Evolutionary conservation across 2,329 filamentous ascomycete species (phyloP), one percentile per base, ranked within the genome.

Genomic region (Pseudocercospora cruenta): DNA sequence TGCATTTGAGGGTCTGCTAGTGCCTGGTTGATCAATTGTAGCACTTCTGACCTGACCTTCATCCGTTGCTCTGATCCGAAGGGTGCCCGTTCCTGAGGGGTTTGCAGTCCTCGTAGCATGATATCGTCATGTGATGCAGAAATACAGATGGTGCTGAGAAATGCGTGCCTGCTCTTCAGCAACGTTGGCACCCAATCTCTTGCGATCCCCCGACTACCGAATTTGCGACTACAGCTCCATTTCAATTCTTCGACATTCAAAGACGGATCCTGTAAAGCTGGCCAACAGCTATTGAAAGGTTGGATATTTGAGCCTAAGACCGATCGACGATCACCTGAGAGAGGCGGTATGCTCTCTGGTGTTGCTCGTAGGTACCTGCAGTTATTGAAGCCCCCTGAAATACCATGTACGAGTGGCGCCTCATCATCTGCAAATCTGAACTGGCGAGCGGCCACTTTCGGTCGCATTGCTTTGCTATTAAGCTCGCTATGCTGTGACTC

Each of bases 71-170:
- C 63, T 12, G 69, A 72, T 19, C 70, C 71, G 10, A 60, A 58
- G 19, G 60, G 66, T 8, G 55, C 60, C 14, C 69, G 58, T 47
- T 71, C 63, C 33, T 71, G 64, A 1, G 70, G 63, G 2, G 68
- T 65, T 21, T 67, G 64, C 2, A 67, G 60, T 10, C 64, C 68
- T 57, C 70, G 69, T 24, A 67, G 68, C 74, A 78, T 78, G 49
- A 76, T 72, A 51, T 77, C 75, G 7, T 75, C 72, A 39, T 78
- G 74, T 2, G 75, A 73, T 9, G 76, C 69, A 3, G 75, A 75
- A 10, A 77, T 73, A 59, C 72, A 75, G 1, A 78, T 63, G 2
- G 73, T 77, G 63, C 73, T 74, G 22, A 77, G 62, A 39, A 77
- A 77, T 1, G 75, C 72, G 36, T 72, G 69, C 5, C 66, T 70